These are phyloP conservation scores for Crepidotus variabilis DNA, from an alignment of 768 basidiomycete species.

Conservation along the genomic window DNA sequence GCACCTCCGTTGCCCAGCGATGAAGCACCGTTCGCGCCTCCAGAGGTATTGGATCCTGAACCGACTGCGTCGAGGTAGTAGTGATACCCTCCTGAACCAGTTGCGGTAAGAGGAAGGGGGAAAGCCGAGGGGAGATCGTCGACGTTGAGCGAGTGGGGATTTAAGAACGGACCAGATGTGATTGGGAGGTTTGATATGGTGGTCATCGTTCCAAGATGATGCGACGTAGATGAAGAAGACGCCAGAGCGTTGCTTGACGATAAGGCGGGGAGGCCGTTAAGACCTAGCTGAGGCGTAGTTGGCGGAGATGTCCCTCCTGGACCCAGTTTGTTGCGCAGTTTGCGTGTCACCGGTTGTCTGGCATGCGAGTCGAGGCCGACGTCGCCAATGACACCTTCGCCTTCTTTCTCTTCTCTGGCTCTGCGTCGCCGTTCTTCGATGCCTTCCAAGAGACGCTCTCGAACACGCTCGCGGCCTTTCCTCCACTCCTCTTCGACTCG, in stretches of 20 bases:
- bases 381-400: slow-evolving; percentile 78
- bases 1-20: slow-evolving; percentile 16
- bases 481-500: slow-evolving; percentile 82
- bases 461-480: slow-evolving; percentile 67
- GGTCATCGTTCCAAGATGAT: slow-evolving; percentile 9
- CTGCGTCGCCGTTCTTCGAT: slow-evolving; percentile 77
- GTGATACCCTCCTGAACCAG: background rate
- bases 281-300: slow-evolving; percentile 48
- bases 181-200: slow-evolving; percentile 45
- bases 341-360: slow-evolving; percentile 78
- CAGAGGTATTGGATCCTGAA: slow-evolving; percentile 8
- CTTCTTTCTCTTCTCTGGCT: slow-evolving; percentile 86
- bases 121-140: slow-evolving; percentile 87
- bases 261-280: slow-evolving; percentile 28
- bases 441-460: slow-evolving; percentile 77
- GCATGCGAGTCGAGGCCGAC: slow-evolving; percentile 72
- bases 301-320: slow-evolving; percentile 63
- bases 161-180: slow-evolving; percentile 66
- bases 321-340: slow-evolving; percentile 71
- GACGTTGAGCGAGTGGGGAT: slow-evolving; percentile 81
- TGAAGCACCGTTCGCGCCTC: slow-evolving; percentile 13
- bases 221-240: slow-evolving; percentile 21
- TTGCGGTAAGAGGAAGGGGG: slow-evolving; percentile 44
- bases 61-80: background rate
- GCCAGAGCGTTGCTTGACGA: slow-evolving; percentile 37